Percentiles rank a stretch among this genome's conserved stretches.
These are phyloP conservation scores for Alternaria gansuensis DNA, from an alignment of 2,329 filamentous ascomycete species.

Conservation along the genomic window DNA sequence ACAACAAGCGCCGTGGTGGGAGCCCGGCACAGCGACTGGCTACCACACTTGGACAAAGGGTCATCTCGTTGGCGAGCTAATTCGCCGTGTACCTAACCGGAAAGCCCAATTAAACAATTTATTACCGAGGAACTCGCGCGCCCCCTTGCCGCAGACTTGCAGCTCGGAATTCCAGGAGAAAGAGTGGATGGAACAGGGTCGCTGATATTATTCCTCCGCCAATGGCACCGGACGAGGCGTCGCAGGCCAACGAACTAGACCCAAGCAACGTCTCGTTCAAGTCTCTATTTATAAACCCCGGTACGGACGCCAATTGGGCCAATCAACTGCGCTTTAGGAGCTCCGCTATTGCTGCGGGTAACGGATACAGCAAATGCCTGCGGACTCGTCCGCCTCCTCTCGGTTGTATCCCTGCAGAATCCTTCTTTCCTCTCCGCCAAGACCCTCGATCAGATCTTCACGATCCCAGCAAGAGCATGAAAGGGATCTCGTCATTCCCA, in stretches of 20 bases:
- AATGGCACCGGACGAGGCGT: background rate
- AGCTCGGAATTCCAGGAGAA: conserved; percentile 20
- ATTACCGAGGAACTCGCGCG: conserved; percentile 71
- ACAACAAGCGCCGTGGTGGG: conserved; percentile 29
- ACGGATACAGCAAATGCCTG: conserved; percentile 29
- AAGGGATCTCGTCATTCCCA: conserved; percentile 20
- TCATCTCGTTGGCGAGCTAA: conserved; percentile 25
- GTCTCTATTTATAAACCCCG: conserved; percentile 20
- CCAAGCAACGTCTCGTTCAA: conserved; percentile 7
- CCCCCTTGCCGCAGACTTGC: conserved; percentile 56
- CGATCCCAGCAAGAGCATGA: conserved; percentile 14
- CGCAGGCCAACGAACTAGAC: background rate
- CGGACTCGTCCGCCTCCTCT: conserved; percentile 20
- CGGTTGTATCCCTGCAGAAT: conserved; percentile 17
- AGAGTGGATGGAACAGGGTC: conserved; percentile 18
- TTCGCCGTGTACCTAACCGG: conserved; percentile 20
- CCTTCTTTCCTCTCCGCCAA: conserved; percentile 15
- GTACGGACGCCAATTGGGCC: conserved; percentile 16
- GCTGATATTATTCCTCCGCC: conserved; percentile 28
- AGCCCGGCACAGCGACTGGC: conserved; percentile 27
- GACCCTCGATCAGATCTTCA: conserved; percentile 29
- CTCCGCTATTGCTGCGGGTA: conserved; percentile 16
- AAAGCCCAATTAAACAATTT: conserved; percentile 18
- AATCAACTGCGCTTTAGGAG: conserved; percentile 13
- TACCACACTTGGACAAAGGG: conserved; percentile 31